Conservation (phyloP, 768 basidiomycete species). For the Galerina marginata region DNA sequence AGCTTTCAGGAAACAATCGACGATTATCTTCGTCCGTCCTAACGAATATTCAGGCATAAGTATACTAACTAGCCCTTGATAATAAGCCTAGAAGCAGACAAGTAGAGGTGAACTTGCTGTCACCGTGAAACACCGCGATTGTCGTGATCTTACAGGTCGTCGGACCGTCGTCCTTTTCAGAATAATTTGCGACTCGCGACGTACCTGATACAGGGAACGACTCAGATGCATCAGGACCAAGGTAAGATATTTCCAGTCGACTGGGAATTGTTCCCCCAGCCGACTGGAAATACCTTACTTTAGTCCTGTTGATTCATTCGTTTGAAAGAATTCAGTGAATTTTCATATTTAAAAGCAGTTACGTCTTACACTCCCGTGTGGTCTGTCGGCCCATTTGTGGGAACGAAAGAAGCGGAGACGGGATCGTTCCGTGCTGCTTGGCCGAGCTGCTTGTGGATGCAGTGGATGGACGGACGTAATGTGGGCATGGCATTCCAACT, state of each 20-base stretch:
- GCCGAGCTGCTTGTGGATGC: neutral
- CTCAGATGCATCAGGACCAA: conserved; percentile 26
- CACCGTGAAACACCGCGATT: neutral
- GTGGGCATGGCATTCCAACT: conserved; percentile 17
- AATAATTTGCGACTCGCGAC: neutral
- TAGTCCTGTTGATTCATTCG: conserved; percentile 28
- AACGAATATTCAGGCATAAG: no score
- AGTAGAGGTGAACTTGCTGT: no score
- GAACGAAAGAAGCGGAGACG: neutral
- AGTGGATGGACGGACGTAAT: conserved; percentile 14
- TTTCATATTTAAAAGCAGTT: neutral
- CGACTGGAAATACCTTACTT: conserved; percentile 19
- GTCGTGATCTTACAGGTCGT: neutral
- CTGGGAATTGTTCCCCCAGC: conserved; percentile 1
- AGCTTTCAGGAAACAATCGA: no score
- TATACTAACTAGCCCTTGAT: no score
- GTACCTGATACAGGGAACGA: conserved; percentile 14
- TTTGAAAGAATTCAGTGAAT: conserved; percentile 10
- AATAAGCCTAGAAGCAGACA: no score
- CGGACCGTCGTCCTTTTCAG: neutral
- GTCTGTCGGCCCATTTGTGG: neutral
- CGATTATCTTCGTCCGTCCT: no score
- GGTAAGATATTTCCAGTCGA: conserved; percentile 19
- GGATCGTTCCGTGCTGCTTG: neutral
- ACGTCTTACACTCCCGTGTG: conserved; percentile 12